Evolutionary conservation across 106 monocot genomes (phyloP).

Genomic region (Chionographis japonica): DNA sequence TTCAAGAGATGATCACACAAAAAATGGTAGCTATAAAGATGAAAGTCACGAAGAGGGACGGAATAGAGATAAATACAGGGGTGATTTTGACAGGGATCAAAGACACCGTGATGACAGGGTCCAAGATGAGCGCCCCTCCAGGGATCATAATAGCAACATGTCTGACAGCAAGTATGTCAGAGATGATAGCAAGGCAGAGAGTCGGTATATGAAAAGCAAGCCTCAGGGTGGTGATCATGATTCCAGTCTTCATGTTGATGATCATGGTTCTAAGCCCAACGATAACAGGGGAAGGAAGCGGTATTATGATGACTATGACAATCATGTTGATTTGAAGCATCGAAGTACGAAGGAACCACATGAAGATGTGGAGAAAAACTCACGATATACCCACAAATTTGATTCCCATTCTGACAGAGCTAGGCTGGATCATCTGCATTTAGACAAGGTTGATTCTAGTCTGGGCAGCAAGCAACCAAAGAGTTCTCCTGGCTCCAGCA

Average conservation of each 20-base stretch:
- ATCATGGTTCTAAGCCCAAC: conserved; percentile 23
- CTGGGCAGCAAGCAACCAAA: conserved; percentile 25
- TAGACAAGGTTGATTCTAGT: conserved; percentile 41
- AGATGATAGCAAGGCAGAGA: conserved; percentile 46
- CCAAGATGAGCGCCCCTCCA: conserved; percentile 35
- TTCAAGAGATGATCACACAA: conserved; percentile 42
- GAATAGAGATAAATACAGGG: conserved; percentile 42
- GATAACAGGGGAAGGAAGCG: conserved; percentile 50
- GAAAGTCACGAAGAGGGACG: conserved; percentile 32
- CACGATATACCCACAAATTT: conserved; percentile 19
- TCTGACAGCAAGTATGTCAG: conserved; percentile 42
- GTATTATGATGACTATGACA: conserved; percentile 62
- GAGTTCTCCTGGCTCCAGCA: conserved; percentile 35
- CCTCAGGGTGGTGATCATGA: conserved; percentile 45
- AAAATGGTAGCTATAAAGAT: conserved; percentile 54
- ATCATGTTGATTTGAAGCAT: conserved; percentile 36
- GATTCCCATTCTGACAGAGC: conserved; percentile 20
- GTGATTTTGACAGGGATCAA: conserved; percentile 49
- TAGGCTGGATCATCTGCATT: conserved; percentile 13
- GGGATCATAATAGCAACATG: conserved; percentile 34
- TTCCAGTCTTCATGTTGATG: conserved; percentile 38
- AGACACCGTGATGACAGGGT: conserved; percentile 29
- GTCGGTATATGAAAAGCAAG: conserved; percentile 46
- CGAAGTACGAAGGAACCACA: conserved; percentile 32
- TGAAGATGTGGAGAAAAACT: conserved; percentile 22